A percentile compares a stretch with the other conserved stretches of the same genome.
Conservation (phyloP, 2,329 filamentous ascomycete species). For the Xylariaceae sp. region DNA sequence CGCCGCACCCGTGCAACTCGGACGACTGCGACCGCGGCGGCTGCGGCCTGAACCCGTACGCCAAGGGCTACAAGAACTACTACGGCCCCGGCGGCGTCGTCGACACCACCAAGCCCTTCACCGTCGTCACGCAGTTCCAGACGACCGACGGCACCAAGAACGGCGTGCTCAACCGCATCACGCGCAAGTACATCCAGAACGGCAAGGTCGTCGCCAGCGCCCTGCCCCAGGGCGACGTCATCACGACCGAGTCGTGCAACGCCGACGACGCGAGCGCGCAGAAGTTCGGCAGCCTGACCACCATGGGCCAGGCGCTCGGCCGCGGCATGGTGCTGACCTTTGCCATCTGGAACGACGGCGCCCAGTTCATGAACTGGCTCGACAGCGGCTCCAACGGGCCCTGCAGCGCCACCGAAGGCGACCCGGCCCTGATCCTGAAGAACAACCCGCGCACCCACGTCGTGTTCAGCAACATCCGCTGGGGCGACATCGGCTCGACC, state of each 20-base stretch:
- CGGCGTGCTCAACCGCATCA: constrained; percentile 38
- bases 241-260: constrained; percentile 24
- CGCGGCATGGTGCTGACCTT: constrained; percentile 50
- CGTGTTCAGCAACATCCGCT: constrained; percentile 26
- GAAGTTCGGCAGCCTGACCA: constrained; percentile 35
- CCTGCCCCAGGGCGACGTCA: constrained; percentile 22
- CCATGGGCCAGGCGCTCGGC: constrained; percentile 39
- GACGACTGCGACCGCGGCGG: constrained; percentile 36
- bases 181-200: constrained; percentile 44
- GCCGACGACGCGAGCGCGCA: constrained; percentile 20
- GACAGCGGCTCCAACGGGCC: constrained; percentile 47
- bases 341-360: constrained; percentile 50
- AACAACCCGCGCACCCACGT: constrained; percentile 22
- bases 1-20: constrained; percentile 52
- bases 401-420: constrained; percentile 48
- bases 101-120: constrained; percentile 27
- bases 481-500: constrained; percentile 25
- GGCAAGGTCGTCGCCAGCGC: constrained; percentile 41
- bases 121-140: constrained; percentile 26
- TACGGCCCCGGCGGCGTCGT: constrained; percentile 23
- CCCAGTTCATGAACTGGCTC: constrained; percentile 53
- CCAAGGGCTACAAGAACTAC: constrained; percentile 24
- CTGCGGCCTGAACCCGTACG: constrained; percentile 36
- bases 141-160: constrained; percentile 16
- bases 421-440: constrained; percentile 33